phyloP scores from a whole-genome alignment of 2,329 filamentous ascomycete species.

The Intubia oerlemansii region DNA sequence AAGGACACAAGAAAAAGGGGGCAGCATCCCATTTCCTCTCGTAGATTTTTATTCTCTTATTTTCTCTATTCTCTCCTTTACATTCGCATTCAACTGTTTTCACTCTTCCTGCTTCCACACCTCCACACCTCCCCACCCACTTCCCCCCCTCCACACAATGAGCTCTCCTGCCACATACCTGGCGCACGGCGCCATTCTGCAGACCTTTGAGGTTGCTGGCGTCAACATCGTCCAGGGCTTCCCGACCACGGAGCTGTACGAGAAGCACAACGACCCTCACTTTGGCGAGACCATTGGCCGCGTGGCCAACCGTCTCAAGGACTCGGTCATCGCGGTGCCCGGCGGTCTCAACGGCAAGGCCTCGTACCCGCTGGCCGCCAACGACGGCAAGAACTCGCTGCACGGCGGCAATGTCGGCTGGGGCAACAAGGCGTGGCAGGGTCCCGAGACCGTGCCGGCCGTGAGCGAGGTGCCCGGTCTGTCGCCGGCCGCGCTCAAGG shows the following conservation, averaged over 20 bases:
- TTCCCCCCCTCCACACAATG: conserved; percentile 18
- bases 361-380: conserved; percentile 48
- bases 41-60: no score
- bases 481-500: conserved; percentile 23
- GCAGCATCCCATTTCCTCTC: no score
- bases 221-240: conserved; percentile 82
- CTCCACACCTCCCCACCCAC: not conserved
- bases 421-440: conserved; percentile 60
- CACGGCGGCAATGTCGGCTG: conserved; percentile 58
- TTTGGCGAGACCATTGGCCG: conserved; percentile 91
- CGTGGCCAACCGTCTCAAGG: conserved; percentile 58
- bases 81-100: no score
- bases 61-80: no score
- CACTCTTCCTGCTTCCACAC: conserved; percentile 4
- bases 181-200: conserved; percentile 57
- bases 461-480: conserved; percentile 22
- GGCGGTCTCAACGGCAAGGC: conserved; percentile 45
- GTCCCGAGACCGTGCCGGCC: conserved; percentile 39
- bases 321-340: conserved; percentile 33
- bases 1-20: no score
- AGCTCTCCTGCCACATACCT: conserved; percentile 41
- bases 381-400: conserved; percentile 57
- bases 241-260: conserved; percentile 53
- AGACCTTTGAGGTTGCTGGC: conserved; percentile 57
- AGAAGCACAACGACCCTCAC: conserved; percentile 51